These are phyloP conservation scores for Colletotrichum sp. DNA, from an alignment of 2,329 filamentous ascomycete species.

Conservation along the genomic window DNA sequence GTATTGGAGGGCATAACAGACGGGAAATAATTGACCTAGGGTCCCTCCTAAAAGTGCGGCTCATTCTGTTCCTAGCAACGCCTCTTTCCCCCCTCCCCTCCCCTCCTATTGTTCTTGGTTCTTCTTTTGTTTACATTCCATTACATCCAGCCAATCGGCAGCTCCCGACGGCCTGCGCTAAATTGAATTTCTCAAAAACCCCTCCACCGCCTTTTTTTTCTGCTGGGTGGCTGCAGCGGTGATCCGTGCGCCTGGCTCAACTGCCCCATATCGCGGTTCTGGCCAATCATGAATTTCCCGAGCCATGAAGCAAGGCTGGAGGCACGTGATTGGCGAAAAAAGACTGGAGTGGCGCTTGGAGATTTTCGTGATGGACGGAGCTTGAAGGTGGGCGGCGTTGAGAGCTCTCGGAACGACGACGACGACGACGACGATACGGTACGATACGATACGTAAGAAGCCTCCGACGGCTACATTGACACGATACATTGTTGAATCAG, in stretches of 20 bases:
- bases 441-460: not conserved
- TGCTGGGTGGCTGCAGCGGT: not conserved
- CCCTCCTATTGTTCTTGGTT: not conserved
- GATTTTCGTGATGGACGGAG: not conserved
- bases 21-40: not conserved
- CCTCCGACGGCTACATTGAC: not conserved
- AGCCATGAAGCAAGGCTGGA: not conserved
- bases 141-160: not conserved
- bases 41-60: not conserved
- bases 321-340: slow-evolving; percentile 4
- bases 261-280: not conserved
- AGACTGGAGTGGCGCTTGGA: not conserved
- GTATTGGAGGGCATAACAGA: not conserved
- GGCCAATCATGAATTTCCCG: not conserved
- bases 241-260: not conserved
- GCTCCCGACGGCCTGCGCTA: not conserved
- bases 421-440: not conserved
- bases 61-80: not conserved
- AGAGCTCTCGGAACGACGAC: not conserved
- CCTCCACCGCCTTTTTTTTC: not conserved
- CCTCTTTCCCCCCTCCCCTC: not conserved
- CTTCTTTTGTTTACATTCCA: slow-evolving; percentile 16
- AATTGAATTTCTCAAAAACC: not conserved
- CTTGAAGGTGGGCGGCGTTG: not conserved
- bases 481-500: accelerated